A percentile compares a stretch with the other conserved stretches of the same genome.
Evolutionary conservation across 179 eudicot species (phyloP).

Genomic region (Actinidia chinensis): DNA sequence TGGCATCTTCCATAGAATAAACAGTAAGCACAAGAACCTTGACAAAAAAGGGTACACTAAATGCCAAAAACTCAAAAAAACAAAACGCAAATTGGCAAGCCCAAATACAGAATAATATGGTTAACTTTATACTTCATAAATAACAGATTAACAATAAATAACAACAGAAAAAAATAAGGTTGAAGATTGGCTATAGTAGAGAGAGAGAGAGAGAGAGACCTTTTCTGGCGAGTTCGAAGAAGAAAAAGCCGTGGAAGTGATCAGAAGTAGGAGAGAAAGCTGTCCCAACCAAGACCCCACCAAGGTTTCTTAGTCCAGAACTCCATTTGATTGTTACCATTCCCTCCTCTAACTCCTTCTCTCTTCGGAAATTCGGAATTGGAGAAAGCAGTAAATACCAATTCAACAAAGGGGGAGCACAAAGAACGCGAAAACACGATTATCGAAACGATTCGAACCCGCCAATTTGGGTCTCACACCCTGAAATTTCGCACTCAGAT

Average conservation of each 20-base stretch:
- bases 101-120: neutral
- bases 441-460: too few relatives aligned
- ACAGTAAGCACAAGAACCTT: neutral
- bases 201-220: slow-evolving; percentile 32
- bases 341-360: neutral
- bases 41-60: neutral
- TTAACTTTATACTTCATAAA: neutral
- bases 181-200: neutral
- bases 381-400: slow-evolving; percentile 9
- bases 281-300: slow-evolving; percentile 57
- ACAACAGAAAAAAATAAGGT: neutral
- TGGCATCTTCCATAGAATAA: neutral
- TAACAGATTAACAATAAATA: neutral
- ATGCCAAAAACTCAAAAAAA: slow-evolving; percentile 9
- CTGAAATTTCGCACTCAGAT: too few relatives aligned
- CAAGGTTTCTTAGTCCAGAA: slow-evolving; percentile 47
- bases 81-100: neutral
- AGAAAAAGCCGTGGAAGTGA: slow-evolving; percentile 67
- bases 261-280: slow-evolving; percentile 57
- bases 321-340: slow-evolving; percentile 31
- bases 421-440: neutral
- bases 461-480: too few relatives aligned
- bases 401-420: neutral
- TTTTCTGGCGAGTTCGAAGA: slow-evolving; percentile 75
- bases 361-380: neutral